Percentiles rank a stretch among this genome's conserved stretches.
These are phyloP conservation scores for Russula sp. DNA, from an alignment of 768 basidiomycete genomes.

Conservation along the genomic window DNA sequence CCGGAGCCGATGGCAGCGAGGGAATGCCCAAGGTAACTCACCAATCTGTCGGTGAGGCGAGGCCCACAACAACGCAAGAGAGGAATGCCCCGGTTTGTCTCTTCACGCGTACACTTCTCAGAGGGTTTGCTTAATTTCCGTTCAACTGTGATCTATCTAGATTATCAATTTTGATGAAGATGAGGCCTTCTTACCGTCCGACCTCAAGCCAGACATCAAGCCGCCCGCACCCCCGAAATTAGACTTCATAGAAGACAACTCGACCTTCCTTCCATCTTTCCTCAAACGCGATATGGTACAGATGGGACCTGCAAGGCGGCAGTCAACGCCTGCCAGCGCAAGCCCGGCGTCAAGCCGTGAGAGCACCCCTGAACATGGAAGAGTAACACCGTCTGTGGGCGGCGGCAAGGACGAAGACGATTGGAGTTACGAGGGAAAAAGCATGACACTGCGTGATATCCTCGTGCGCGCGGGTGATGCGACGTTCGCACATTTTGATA, in stretches of 20 bases:
- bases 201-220: conserved; percentile 19
- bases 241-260: conserved; percentile 21
- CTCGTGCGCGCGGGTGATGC: conserved; percentile 36
- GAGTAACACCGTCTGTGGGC: conserved; percentile 3
- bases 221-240: conserved; percentile 12
- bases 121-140: conserved; percentile 17
- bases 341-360: conserved; percentile 15
- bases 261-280: conserved; percentile 16
- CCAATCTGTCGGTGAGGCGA: conserved; percentile 3
- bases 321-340: conserved; percentile 6
- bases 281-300: conserved; percentile 20
- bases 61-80: conserved; percentile 6
- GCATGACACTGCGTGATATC: conserved; percentile 46
- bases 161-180: conserved; percentile 19
- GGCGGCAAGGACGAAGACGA: conserved; percentile 27
- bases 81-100: conserved; percentile 12
- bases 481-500: conserved; percentile 32
- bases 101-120: neutral
- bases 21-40: conserved; percentile 6
- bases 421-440: conserved; percentile 36
- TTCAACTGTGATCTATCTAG: conserved; percentile 21
- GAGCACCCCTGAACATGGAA: conserved; percentile 20
- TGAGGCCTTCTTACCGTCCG: conserved; percentile 17
- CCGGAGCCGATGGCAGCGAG: conserved; percentile 13
- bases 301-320: conserved; percentile 7